These are phyloP conservation scores for Cladosporium oxysporum DNA, from an alignment of 2,329 filamentous ascomycete species.

Conservation along the genomic window DNA sequence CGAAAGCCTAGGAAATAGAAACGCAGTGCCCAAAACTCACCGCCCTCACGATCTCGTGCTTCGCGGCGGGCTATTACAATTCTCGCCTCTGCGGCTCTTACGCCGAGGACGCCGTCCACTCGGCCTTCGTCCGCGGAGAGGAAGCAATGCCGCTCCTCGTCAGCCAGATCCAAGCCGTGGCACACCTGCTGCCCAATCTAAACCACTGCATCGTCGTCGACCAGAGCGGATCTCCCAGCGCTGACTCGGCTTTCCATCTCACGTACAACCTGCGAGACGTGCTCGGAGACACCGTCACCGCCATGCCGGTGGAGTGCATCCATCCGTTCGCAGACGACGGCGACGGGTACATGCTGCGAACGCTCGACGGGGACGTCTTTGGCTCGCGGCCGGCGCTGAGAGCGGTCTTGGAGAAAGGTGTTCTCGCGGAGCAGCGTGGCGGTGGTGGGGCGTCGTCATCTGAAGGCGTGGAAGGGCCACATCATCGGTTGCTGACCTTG, in stretches of 20 bases:
- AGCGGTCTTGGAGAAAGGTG: background rate
- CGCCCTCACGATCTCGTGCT: background rate
- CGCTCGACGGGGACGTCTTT: background rate
- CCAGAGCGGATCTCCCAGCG: background rate
- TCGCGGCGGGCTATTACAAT: background rate
- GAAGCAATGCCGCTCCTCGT: background rate
- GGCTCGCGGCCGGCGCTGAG: background rate
- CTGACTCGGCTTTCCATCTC: background rate
- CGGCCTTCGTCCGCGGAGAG: background rate
- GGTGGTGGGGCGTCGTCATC: background rate
- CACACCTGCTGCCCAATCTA: background rate
- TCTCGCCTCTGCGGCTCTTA: background rate
- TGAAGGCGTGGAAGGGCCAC: background rate
- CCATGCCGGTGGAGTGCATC: background rate
- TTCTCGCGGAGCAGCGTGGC: background rate
- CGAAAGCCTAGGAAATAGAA: background rate
- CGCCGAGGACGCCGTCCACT: background rate
- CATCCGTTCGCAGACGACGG: background rate
- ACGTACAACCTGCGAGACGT: background rate
- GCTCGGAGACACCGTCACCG: background rate
- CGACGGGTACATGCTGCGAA: background rate
- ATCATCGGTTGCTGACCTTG: background rate
- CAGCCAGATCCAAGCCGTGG: background rate
- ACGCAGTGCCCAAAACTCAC: background rate
- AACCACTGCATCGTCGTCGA: background rate